Percentiles rank a stretch among this genome's conserved stretches.
These are phyloP conservation scores for Aspergillus pseudonomiae DNA, from an alignment of 2,329 filamentous ascomycete species.

Conservation along the genomic window DNA sequence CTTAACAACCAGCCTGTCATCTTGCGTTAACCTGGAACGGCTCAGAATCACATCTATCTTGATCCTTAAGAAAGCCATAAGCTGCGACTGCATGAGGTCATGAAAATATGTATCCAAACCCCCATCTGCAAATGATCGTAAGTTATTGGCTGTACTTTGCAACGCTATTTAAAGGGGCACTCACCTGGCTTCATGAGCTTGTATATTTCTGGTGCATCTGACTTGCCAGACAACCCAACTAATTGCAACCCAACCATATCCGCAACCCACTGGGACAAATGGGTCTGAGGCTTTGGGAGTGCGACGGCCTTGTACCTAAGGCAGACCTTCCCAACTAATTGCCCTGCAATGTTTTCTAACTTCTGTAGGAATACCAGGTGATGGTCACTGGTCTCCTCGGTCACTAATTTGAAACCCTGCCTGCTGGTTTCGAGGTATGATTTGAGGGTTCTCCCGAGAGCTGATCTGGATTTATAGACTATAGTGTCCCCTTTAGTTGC, in stretches of 20 bases:
- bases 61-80: background rate
- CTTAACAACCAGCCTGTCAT: background rate
- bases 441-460: conserved; percentile 2
- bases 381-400: background rate
- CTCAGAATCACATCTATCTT: background rate
- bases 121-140: background rate
- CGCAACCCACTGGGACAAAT: background rate
- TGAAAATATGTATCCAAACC: background rate
- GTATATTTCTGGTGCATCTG: background rate
- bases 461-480: background rate
- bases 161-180: background rate
- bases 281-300: background rate
- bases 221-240: background rate
- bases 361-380: background rate
- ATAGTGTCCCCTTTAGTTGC: background rate
- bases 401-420: background rate
- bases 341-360: background rate
- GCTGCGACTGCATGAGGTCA: background rate
- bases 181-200: background rate
- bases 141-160: background rate
- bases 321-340: background rate
- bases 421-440: background rate
- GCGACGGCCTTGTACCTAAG: background rate
- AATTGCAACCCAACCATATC: background rate
- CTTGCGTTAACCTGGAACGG: background rate